Conservation (phyloP, 495 filamentous ascomycete species). For the Astrocystis sublimbata region DNA sequence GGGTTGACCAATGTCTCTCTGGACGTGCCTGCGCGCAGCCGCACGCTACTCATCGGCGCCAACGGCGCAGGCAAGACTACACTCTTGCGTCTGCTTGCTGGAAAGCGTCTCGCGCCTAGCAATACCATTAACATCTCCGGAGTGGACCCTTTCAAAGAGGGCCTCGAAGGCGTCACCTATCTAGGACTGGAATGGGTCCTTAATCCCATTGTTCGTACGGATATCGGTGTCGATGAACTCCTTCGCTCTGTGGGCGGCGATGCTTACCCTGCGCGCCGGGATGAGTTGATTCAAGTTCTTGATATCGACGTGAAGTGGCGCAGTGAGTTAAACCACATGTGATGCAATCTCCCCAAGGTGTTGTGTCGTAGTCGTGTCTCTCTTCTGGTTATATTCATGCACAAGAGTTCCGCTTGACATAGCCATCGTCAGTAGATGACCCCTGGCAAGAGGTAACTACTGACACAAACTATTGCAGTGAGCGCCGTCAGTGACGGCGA, state of each 20-base stretch:
- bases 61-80: slow-evolving; percentile 99
- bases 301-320: slow-evolving; percentile 92
- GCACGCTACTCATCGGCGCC: slow-evolving; percentile 91
- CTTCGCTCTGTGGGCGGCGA: slow-evolving; percentile 85
- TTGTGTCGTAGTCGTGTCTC: not conserved
- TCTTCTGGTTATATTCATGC: not conserved
- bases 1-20: slow-evolving; percentile 73
- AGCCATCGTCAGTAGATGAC: too few relatives aligned
- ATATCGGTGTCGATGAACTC: slow-evolving; percentile 87
- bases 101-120: slow-evolving; percentile 84
- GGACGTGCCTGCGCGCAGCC: slow-evolving; percentile 74
- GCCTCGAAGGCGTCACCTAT: slow-evolving; percentile 91
- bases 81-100: slow-evolving; percentile 79
- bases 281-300: slow-evolving; percentile 83
- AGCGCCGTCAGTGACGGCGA: slow-evolving; percentile 93
- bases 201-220: slow-evolving; percentile 93
- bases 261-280: slow-evolving; percentile 73
- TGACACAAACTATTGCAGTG: slow-evolving; percentile 45
- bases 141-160: slow-evolving; percentile 86
- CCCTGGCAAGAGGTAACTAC: not conserved
- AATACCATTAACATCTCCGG: slow-evolving; percentile 72
- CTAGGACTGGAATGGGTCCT: slow-evolving; percentile 97
- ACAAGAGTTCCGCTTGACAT: too few relatives aligned
- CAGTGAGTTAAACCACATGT: slow-evolving; percentile 29
- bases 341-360: too few relatives aligned